Evolutionary conservation across 306 rosid species (phyloP).

Genomic region (Castanospermum australe): DNA sequence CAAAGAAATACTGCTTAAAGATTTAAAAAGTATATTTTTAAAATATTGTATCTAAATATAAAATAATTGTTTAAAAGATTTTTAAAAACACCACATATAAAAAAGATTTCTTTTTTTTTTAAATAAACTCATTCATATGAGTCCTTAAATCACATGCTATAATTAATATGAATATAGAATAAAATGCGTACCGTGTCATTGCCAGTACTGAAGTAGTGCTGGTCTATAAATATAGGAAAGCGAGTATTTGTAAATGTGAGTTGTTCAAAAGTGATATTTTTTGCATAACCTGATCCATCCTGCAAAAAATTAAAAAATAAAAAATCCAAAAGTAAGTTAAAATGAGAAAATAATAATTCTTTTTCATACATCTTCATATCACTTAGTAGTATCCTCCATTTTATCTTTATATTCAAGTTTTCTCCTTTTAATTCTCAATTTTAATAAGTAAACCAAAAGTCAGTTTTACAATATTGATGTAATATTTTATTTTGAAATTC

Average conservation of each 20-base stretch:
- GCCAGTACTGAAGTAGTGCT: not conserved
- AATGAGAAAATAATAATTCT: too few species aligned
- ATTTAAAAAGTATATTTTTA: too few species aligned
- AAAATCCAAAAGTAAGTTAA: not conserved
- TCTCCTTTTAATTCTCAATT: too few species aligned
- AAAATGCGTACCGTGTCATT: not conserved
- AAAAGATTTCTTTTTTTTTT: not conserved
- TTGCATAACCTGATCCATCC: slow-evolving; percentile 51
- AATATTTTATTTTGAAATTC: too few species aligned
- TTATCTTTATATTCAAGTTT: too few species aligned
- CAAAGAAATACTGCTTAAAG: too few species aligned
- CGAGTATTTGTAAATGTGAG: not conserved
- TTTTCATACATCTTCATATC: not conserved
- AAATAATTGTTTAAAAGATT: too few species aligned
- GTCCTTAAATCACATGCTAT: not conserved
- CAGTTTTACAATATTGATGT: too few species aligned
- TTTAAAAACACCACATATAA: not conserved
- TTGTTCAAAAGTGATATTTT: slow-evolving; percentile 35
- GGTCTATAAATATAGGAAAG: slow-evolving; percentile 40
- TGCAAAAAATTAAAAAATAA: not conserved
- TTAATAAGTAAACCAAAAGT: too few species aligned
- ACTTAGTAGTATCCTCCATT: too few species aligned
- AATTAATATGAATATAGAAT: too few species aligned
- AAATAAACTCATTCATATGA: not conserved
- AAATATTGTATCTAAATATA: too few species aligned